phyloP scores from a whole-genome alignment of 176 grass and related monocot species.

The Hordeum vulgare region DNA sequence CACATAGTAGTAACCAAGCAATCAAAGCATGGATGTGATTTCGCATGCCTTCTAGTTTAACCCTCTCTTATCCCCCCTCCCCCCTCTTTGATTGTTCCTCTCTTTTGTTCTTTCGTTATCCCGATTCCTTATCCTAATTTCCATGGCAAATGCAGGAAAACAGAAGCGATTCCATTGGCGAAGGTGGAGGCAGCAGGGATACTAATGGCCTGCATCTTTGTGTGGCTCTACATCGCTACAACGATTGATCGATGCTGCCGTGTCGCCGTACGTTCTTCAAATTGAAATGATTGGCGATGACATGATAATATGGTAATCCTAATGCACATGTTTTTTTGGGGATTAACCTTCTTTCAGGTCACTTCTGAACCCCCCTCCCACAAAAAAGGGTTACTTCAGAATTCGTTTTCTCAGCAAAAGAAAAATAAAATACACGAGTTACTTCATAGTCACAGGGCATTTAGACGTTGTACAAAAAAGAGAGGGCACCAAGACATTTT shows the following conservation, averaged over 20 bases:
- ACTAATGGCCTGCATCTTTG: not conserved
- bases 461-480: too few relatives aligned
- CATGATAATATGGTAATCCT: too few relatives aligned
- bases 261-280: not conserved
- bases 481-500: not conserved
- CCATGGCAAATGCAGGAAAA: constrained; percentile 12
- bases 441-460: too few relatives aligned
- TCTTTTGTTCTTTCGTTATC: not conserved
- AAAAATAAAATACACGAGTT: too few relatives aligned
- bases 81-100: not conserved
- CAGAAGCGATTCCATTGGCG: constrained; percentile 11
- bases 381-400: too few relatives aligned
- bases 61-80: not conserved
- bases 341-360: too few relatives aligned
- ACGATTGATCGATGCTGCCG: not conserved
- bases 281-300: not conserved
- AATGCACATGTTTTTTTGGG: too few relatives aligned
- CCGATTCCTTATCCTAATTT: constrained; percentile 9
- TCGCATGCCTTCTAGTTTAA: not conserved
- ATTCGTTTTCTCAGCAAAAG: too few relatives aligned
- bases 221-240: not conserved
- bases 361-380: too few relatives aligned
- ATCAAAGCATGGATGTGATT: too few relatives aligned
- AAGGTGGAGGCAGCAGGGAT: not conserved
- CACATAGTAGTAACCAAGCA: too few relatives aligned